Base-by-base conservation (phyloP, 495 filamentous ascomycete species). In the Symbiotaphrina buchneri region DNA sequence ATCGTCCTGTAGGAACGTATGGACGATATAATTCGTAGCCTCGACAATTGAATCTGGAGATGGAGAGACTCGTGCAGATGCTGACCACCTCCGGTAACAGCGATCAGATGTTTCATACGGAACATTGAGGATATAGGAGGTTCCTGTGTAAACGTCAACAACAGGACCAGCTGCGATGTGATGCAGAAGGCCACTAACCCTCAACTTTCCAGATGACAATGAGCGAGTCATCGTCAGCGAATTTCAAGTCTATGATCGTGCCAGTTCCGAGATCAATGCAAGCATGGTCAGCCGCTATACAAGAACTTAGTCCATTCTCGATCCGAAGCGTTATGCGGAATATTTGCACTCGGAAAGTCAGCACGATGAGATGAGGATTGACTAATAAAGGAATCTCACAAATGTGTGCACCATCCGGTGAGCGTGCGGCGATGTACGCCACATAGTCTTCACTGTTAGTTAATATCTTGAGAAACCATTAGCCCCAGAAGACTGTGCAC, bases 261-360 rank as follows among this genome's bases (percentile, higher is more conserved):
- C 56, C 59, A 19, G 49, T 35, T 13, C 52, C 39, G 11, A 67
- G 34, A 24, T 50, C 43, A 6, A 70, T 32, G 1, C 47, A 50
- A 22, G 55, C 48, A 14, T 56, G 33, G 4, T 55, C 52, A 10
- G 50, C 54, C 19, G 38, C 45, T 27, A 48, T 43, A 0, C 56
- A 56, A 10, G 64, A 60, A 38, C 65, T 71, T 28, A 71, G 53
- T 6, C 67, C 68, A 31, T 65, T 66, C 25, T 52, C 46, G 3
- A 56, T 58, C 21, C 52, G 42, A 8, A 70, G 44, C 2, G 51
- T 41, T 10, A 58, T 46, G n/a, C 59, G 52, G 32, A 61, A 63
- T 21, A 69, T 43, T 31, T 53, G 51, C 16, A 68, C 61, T 69
- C n/a, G n/a, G n/a, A n/a, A n/a, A n/a, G n/a, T n/a, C n/a, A n/a